Evolutionary conservation across 805 yeast species (phyloP), one percentile per base, ranked within the genome.

Genomic region (Ogataea degrootiae): DNA sequence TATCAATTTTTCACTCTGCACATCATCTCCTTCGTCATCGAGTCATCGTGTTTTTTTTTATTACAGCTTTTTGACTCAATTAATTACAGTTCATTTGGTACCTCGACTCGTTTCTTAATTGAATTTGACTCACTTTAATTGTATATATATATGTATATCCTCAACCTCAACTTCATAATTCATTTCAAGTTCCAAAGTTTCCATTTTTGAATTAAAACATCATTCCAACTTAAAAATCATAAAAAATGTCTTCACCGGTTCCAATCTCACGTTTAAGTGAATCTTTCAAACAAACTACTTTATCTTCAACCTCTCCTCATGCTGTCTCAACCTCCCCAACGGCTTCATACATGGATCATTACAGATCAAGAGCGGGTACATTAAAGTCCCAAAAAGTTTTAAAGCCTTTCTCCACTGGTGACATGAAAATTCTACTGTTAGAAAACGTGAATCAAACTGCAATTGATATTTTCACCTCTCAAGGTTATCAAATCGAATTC

Each of bases 401-500:
- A 64, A 94, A 92, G 72, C 99, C 99, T 19, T 94, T 92, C 67
- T 83, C 92, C 55, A 87, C 96, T 47, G 97, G 94, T 54, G 99
- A 94, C 65, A 85, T 92, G 72, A 92, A 91, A 73, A 87, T 94
- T 52, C 74, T 94, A 58, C 71, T 94, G 55, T 75, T 94, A 54
- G 99, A 94, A 72, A 94, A 94, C 62, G 96, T 94, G 59, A 94
- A 94, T 67, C 77, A 79, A 69, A 89, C 97, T 43, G 99, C 99
- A 43, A 79, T 94, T 56, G 81, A 83, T 44, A 89, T 90, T 54
- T 85, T 94, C 71, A 76, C 74, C 51, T 77, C 76, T 46, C 97
- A 94, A 75, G 99, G 99, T 49, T 94, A 94, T 75, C 98, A 94
- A 73, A 96, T 94, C 45, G 99, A 94, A 67, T 88, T 87, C 70